Conservation (phyloP, 2,329 filamentous ascomycete genomes). For the Diaporthe nobilis region DNA sequence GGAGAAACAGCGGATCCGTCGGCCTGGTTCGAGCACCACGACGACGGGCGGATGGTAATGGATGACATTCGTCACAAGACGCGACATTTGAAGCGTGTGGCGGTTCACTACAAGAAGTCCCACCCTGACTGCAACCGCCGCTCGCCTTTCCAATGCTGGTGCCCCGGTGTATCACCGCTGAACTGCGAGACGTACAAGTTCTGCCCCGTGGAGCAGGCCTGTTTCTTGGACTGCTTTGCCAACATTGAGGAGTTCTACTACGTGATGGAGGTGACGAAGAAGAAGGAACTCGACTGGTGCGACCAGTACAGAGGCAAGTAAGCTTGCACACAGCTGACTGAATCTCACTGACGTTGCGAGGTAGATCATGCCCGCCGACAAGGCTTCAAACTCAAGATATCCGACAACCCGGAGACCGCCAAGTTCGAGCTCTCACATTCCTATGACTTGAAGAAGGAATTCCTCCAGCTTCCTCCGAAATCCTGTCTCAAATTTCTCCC, state of each 20-base stretch:
- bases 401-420: not conserved
- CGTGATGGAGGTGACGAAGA: constrained; percentile 43
- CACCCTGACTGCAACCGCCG: not conserved
- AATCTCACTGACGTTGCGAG: not conserved
- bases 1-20: constrained; percentile 12
- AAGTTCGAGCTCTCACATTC: not conserved
- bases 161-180: not conserved
- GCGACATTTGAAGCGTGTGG: constrained; percentile 31
- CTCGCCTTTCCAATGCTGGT: constrained; percentile 37
- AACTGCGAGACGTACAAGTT: constrained; percentile 15
- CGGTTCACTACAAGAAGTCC: constrained; percentile 26
- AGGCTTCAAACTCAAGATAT: not conserved
- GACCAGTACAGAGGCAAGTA: constrained; percentile 13
- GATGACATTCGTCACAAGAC: constrained; percentile 8
- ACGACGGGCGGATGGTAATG: not conserved
- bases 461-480: constrained; percentile 26
- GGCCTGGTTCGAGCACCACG: constrained; percentile 33
- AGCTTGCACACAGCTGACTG: accelerated
- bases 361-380: not conserved
- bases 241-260: constrained; percentile 50
- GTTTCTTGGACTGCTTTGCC: constrained; percentile 47
- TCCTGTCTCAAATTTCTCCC: not conserved
- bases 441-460: constrained; percentile 31
- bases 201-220: constrained; percentile 44
- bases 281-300: not conserved